These are phyloP conservation scores for Cutaneotrichosporon daszewskae DNA, from an alignment of 1,284 basidiomycete species.

Conservation along the genomic window DNA sequence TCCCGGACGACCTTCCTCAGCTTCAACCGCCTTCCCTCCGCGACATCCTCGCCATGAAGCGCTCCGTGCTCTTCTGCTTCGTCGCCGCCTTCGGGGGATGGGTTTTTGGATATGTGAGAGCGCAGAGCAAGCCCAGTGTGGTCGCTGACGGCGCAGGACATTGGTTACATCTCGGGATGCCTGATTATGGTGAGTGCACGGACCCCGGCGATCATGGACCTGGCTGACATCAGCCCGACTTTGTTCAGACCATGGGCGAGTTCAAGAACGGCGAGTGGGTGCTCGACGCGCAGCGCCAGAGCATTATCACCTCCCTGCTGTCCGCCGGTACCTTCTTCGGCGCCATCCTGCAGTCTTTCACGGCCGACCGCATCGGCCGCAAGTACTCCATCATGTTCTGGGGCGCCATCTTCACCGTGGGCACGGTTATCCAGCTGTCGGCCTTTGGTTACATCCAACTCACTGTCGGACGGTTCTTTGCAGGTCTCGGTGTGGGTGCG, in stretches of 20 bases:
- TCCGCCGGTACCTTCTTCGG: slow-evolving; percentile 16
- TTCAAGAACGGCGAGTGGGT: slow-evolving; percentile 51
- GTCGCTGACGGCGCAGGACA: too few species aligned
- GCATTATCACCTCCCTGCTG: slow-evolving; percentile 15
- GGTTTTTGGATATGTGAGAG: slow-evolving; percentile 27
- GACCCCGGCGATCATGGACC: too few species aligned
- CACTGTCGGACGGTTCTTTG: slow-evolving; percentile 52
- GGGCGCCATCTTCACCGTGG: slow-evolving; percentile 62
- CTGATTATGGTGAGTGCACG: slow-evolving; percentile 69
- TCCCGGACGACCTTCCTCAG: too few species aligned
- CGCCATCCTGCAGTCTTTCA: slow-evolving; percentile 53
- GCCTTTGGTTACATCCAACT: slow-evolving; percentile 64
- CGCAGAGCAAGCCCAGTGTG: neutral
- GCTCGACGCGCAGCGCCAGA: slow-evolving; percentile 58
- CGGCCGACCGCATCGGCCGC: slow-evolving; percentile 66
- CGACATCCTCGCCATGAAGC: too few species aligned
- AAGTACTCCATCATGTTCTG: slow-evolving; percentile 67
- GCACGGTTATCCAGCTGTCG: slow-evolving; percentile 64
- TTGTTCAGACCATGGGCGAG: slow-evolving; percentile 62
- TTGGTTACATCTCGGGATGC: slow-evolving; percentile 57
- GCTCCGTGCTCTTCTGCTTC: neutral
- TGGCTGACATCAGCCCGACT: slow-evolving; percentile 52
- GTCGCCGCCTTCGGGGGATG: slow-evolving; percentile 19
- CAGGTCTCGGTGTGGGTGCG: slow-evolving; percentile 62
- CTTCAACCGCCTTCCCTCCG: too few species aligned